Base-by-base conservation (phyloP, 257 asterid species). In the Asclepias syriaca region DNA sequence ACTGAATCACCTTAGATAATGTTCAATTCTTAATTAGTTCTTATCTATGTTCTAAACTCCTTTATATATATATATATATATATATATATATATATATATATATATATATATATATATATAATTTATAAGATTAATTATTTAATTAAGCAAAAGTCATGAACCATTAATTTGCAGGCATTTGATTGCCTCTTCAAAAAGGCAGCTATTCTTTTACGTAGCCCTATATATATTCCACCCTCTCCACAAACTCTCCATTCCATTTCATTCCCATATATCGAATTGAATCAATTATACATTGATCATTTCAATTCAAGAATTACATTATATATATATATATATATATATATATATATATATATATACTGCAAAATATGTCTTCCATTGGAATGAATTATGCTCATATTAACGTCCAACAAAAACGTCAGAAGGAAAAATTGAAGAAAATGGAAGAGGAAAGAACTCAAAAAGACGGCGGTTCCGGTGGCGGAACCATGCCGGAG, bases 311-410 rank as follows among this genome's bases (percentile, higher is more conserved):
- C 50, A 64, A 64, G 68, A 64, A 64, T 18, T 18, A 64, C 6
- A 34, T 34, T 43, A 43, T 43, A 43, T 40, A 43, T 43, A 6
- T 6, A 6, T 43, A 43, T 11, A 1, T 43, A 11, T 1, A 43
- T 6, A 6, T 43, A 43, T 11, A 1, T 43, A 11, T 1, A 43
- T 8, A 43, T 1, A 34, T 8, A 43, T 43, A 43, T 8, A 43
- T 1, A 43, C 48, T 43, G 48, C 11, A 43, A 64, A 64, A 8
- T 14, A 72, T 72, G 75, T 60, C 75, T 15, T 72, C 75, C 51
- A 50, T 59, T 11, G 75, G 75, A 29, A 50, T 69, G 4, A 60
- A 10, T 29, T 72, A 57, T 48, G 69, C 51, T 34, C 61, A 45
- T 40, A 53, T 72, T 51, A n/a, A 46, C 4, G 50, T 72, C n/a